Base-by-base conservation (phyloP, 495 filamentous ascomycete genomes). In the Extremus antarcticus region DNA sequence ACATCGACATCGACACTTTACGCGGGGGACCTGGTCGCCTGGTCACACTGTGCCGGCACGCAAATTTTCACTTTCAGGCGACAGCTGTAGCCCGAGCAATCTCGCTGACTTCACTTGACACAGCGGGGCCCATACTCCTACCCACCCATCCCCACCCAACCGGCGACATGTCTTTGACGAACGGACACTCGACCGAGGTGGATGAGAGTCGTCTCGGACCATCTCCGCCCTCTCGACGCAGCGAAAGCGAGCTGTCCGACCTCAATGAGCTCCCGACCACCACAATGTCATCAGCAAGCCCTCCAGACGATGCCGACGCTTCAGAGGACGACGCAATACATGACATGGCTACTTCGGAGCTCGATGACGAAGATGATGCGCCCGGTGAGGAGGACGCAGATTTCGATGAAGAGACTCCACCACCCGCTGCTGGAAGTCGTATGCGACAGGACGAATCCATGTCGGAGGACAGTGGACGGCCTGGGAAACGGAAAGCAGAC, bases 301-400 rank as follows among this genome's bases (percentile, higher is more conserved):
- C 29, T 4, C 13, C 29, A 7, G 55, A 56, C 32, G 50, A 65
- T 52, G 48, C 48, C 38, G 61, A 57, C 45, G 61, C 68, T 57
- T 64, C 73, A 51, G 66, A 66, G 35, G 62, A 62, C 43, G 65
- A 70, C 55, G 60, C 55, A 25, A 59, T 57, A 11, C 54, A 61
- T 20, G 58, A 61, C 38, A 60, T 64, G 58, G 58, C 62, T 16
- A 58, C 58, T 55, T 59, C 56, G 51, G 68, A 73, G 59, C 71
- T 68, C 60, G 75, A 75, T 49, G 76, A 67, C 21, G 82, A 83
- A 61, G 78, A 84, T 59, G 80, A 84, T 65, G 70, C 68, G 3
- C 78, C 87, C 55, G 84, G 80, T 56, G 86, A 81, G 46, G 85
- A 88, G 47, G 87, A 92, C 74, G 89, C 78, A 39, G 88, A 91